Base-by-base conservation (phyloP, 2,329 filamentous ascomycete genomes). In the Penicillium sp. region DNA sequence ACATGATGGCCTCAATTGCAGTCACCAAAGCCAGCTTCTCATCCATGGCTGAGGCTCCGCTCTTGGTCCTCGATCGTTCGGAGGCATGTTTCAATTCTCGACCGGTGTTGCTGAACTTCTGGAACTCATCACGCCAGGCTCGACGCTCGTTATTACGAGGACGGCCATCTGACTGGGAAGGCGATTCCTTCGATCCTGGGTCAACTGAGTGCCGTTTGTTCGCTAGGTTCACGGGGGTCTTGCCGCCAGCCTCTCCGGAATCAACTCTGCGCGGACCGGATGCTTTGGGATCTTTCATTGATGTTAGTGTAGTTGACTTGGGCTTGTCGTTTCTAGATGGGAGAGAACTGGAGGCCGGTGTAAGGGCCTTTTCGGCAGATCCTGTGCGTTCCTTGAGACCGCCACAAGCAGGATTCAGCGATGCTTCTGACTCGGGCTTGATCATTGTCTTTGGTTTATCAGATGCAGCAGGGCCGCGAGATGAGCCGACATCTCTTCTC, bases 71-170 rank as follows among this genome's bases (percentile, higher is more conserved):
- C 43, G 66, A 60, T 44, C 67, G 61, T 27, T 68, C 62, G 11
- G 70, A 70, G 10, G 69, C 67, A 58, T 74, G 72, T 54, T 76
- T 76, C 20, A 76, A 52, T 28, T 71, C 66, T 38, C 71, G 67
- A 11, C 72, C 74, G 24, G 75, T 51, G n/a, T 61, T 63, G 20
- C 65, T 63, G 44, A 69, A 72, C 50, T 66, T 72, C 29, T 66
- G 64, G 47, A 68, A 69, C 46, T 75, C 66, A 13, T 69, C 68
- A 36, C 65, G 64, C 72, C 73, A 74, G 28, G 65, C 59, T 40
- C 68, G 65, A 31, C 67, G 66, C 40, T 73, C 70, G 38, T 63
- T 50, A 31, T 61, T 64, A 41, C 62, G 64, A 23, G 58, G 49
- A 9, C 56, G 60, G 23, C 38, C 55, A 36, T 61, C 62, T 34